These are phyloP conservation scores for Choanephora cucurbitarum DNA, from an alignment of 371 early-diverging fungal genomes.

Conservation along the genomic window DNA sequence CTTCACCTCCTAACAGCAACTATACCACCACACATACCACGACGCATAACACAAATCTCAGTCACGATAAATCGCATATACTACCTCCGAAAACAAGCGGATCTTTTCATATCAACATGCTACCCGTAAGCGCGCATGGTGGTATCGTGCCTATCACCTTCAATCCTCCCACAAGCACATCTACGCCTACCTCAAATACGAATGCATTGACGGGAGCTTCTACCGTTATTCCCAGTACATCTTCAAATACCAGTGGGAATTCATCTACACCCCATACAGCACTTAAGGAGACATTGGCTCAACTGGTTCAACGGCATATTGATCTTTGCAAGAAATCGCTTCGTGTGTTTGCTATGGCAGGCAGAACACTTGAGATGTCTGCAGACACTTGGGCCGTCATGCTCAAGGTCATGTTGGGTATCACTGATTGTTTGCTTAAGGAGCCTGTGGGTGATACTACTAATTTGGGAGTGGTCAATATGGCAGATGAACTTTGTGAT, in stretches of 20 bases:
- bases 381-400: slow-evolving; percentile 76
- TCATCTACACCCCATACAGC: slow-evolving; percentile 60
- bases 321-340: slow-evolving; percentile 77
- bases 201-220: no score
- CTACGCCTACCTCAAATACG: no score
- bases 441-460: slow-evolving; percentile 44
- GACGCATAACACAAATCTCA: slow-evolving; percentile 69
- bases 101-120: no score
- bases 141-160: no score
- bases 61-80: no score
- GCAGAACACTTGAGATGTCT: slow-evolving; percentile 62
- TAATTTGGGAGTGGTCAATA: slow-evolving; percentile 39
- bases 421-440: slow-evolving; percentile 60
- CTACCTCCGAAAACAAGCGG: no score
- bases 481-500: slow-evolving; percentile 78
- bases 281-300: slow-evolving; percentile 33
- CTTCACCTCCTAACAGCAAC: no score
- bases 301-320: slow-evolving; percentile 57
- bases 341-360: slow-evolving; percentile 66
- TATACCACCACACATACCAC: slow-evolving; percentile 56
- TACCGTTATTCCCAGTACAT: no score
- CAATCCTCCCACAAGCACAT: no score
- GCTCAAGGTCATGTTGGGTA: slow-evolving; percentile 71
- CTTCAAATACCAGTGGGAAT: no score
- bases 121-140: no score